Evolutionary conservation across 179 eudicot genomes (phyloP).

Genomic region (Carnegiea gigantea): DNA sequence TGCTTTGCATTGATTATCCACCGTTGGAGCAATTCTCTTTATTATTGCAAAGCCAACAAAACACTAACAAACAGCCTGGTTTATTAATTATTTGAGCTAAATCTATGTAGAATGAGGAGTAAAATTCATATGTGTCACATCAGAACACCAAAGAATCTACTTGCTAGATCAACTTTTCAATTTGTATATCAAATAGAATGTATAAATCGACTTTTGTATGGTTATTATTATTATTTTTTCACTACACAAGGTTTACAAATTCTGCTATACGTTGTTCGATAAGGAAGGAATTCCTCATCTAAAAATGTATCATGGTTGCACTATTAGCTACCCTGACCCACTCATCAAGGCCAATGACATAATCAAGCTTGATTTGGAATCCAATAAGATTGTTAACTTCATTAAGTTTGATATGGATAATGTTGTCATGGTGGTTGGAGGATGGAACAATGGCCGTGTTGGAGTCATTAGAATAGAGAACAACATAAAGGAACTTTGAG

Average conservation of each 20-base stretch:
- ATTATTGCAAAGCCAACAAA: no score
- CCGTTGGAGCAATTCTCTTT: no score
- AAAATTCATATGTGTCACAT: no score
- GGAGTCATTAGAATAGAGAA: slow-evolving; percentile 50
- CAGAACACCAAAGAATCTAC: background rate
- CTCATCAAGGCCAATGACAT: slow-evolving; percentile 61
- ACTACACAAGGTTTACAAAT: slow-evolving; percentile 62
- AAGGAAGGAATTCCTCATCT: slow-evolving; percentile 54
- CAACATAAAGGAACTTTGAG: slow-evolving; percentile 64
- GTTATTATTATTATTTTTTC: background rate
- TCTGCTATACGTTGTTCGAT: slow-evolving; percentile 56
- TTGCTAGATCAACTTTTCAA: background rate
- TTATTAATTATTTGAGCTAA: no score
- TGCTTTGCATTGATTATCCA: no score
- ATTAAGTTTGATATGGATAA: slow-evolving; percentile 65
- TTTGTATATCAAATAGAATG: background rate
- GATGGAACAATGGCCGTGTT: slow-evolving; percentile 63
- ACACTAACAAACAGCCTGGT: no score
- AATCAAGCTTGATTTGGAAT: slow-evolving; percentile 39
- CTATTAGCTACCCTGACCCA: slow-evolving; percentile 68
- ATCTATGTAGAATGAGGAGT: no score
- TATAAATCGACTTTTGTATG: no score
- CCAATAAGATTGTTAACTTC: slow-evolving; percentile 39
- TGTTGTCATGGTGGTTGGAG: slow-evolving; percentile 63
- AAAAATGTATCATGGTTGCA: slow-evolving; percentile 60